Evolutionary conservation across 768 basidiomycete genomes (phyloP).

Genomic region (Glaciozyma antarctica): DNA sequence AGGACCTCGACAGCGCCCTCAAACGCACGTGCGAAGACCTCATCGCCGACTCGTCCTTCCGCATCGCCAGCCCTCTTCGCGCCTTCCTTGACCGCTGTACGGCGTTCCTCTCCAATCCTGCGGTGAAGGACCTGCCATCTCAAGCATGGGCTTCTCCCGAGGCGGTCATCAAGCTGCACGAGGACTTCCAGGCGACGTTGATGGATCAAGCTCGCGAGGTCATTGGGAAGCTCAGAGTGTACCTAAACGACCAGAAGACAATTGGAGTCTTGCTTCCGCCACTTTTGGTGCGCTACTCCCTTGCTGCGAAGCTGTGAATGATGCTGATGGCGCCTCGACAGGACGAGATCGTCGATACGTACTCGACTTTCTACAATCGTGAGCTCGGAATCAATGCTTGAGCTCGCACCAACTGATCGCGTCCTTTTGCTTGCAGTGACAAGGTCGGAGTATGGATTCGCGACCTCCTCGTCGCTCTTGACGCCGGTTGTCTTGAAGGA

Average conservation of each 20-base stretch:
- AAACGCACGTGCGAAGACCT: conserved; percentile 76
- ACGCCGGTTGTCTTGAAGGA: too few relatives aligned
- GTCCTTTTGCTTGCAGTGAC: background rate
- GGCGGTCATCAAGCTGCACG: conserved; percentile 48
- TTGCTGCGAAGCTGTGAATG: background rate
- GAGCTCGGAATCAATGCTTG: conserved; percentile 17
- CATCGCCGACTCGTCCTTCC: conserved; percentile 54
- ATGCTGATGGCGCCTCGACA: conserved; percentile 33
- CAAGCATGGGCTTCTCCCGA: conserved; percentile 51
- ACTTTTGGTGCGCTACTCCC: conserved; percentile 41
- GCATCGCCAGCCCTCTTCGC: conserved; percentile 54
- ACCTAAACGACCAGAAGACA: conserved; percentile 67
- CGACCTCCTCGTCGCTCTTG: background rate
- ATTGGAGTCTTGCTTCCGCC: conserved; percentile 69
- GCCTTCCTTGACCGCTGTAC: conserved; percentile 54
- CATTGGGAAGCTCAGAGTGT: conserved; percentile 56
- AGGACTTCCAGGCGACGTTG: conserved; percentile 43
- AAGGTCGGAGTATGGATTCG: too few relatives aligned
- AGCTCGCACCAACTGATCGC: too few relatives aligned
- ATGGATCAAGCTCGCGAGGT: conserved; percentile 46
- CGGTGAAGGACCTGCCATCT: conserved; percentile 35
- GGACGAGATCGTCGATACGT: conserved; percentile 64
- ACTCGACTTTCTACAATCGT: conserved; percentile 61
- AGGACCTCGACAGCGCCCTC: conserved; percentile 81
- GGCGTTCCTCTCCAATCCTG: conserved; percentile 37